A percentile compares a stretch with the other conserved stretches of the same genome.
Evolutionary conservation across 2,329 filamentous ascomycete genomes (phyloP).

Genomic region (Xylaria digitata): DNA sequence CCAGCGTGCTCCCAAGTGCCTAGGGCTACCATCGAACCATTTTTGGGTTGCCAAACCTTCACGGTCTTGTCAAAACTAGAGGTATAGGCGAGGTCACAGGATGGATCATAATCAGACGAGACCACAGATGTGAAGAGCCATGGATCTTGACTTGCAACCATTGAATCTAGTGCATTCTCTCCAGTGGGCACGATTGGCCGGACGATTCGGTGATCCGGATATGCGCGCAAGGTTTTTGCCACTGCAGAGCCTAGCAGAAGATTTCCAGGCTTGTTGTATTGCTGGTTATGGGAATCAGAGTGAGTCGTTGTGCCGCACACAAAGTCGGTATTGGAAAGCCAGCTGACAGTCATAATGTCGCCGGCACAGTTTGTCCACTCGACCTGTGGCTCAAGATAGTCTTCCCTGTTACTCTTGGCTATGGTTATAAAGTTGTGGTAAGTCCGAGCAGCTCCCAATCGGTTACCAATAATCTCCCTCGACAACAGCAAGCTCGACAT

Average conservation of each 20-base stretch:
- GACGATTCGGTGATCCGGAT: slow-evolving; percentile 67
- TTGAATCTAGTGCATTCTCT: slow-evolving; percentile 66
- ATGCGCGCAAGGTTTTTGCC: slow-evolving; percentile 60
- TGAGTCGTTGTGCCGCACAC: slow-evolving; percentile 72
- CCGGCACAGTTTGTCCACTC: slow-evolving; percentile 72
- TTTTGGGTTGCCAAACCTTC: slow-evolving; percentile 66
- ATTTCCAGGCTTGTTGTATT: slow-evolving; percentile 74
- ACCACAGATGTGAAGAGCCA: slow-evolving; percentile 75
- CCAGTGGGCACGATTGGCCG: slow-evolving; percentile 64
- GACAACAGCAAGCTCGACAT: slow-evolving; percentile 59
- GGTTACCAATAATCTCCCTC: slow-evolving; percentile 61
- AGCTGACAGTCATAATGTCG: slow-evolving; percentile 68
- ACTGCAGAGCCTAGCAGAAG: slow-evolving; percentile 65
- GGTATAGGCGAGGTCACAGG: slow-evolving; percentile 63
- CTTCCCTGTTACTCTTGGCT: slow-evolving; percentile 61
- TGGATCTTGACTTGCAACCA: slow-evolving; percentile 68
- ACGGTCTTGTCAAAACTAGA: slow-evolving; percentile 72
- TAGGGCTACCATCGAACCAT: slow-evolving; percentile 56
- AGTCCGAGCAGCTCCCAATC: slow-evolving; percentile 55
- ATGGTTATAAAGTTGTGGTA: slow-evolving; percentile 60
- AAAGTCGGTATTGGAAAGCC: slow-evolving; percentile 65
- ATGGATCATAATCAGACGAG: slow-evolving; percentile 66
- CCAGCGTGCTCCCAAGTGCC: slow-evolving; percentile 68
- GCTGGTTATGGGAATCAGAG: slow-evolving; percentile 71
- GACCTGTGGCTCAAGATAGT: slow-evolving; percentile 61